These are phyloP conservation scores for Magnolia kwangsiensis DNA, from an alignment of 164 flowering plant species.

Conservation along the genomic window DNA sequence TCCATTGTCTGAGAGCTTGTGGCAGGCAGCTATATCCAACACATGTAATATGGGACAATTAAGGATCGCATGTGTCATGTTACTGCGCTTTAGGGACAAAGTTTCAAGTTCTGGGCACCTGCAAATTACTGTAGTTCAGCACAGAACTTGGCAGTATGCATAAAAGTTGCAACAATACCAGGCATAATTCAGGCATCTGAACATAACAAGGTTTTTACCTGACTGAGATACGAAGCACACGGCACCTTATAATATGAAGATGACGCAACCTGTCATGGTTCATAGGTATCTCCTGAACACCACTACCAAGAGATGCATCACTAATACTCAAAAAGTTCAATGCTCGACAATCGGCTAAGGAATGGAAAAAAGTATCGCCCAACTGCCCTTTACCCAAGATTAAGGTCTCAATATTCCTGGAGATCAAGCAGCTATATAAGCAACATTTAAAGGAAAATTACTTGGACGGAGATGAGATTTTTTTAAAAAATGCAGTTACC, in stretches of 20 bases:
- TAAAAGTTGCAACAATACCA: background rate
- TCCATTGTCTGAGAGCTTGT: conserved; percentile 92
- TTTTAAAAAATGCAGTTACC: conserved; percentile 34
- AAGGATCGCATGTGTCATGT: conserved; percentile 82
- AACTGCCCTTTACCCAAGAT: conserved; percentile 73
- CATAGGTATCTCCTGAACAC: conserved; percentile 74
- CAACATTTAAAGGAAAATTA: background rate
- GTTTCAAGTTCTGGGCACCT: conserved; percentile 89
- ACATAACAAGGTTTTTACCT: conserved; percentile 37
- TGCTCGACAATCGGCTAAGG: conserved; percentile 58
- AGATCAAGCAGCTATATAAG: conserved; percentile 16
- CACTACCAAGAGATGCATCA: conserved; percentile 78
- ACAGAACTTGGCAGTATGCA: background rate
- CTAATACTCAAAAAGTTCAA: conserved; percentile 55
- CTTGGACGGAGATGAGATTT: background rate
- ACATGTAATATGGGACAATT: conserved; percentile 70
- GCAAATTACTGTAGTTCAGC: conserved; percentile 22
- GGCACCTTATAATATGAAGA: conserved; percentile 77
- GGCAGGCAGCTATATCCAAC: conserved; percentile 86
- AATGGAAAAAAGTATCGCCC: conserved; percentile 66
- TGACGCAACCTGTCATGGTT: conserved; percentile 65
- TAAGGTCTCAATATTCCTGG: conserved; percentile 70
- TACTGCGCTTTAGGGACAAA: conserved; percentile 86
- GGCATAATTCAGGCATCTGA: background rate
- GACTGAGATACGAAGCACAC: conserved; percentile 72